These are phyloP conservation scores for Haplographium delicatum DNA, from an alignment of 495 filamentous ascomycete species.

Conservation along the genomic window DNA sequence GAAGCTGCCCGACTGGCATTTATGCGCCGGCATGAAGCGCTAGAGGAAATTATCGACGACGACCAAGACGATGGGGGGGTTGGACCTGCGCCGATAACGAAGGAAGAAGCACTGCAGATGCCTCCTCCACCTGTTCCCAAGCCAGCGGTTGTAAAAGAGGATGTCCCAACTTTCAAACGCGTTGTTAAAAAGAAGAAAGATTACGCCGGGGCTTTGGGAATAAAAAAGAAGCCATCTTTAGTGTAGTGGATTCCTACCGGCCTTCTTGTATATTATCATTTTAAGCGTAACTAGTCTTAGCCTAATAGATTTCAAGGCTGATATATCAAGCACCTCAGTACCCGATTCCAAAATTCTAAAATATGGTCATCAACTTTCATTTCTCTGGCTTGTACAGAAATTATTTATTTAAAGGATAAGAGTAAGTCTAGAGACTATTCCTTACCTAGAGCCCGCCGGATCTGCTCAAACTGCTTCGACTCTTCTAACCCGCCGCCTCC, in stretches of 20 bases:
- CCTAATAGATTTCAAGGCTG: not conserved
- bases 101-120: constrained; percentile 27
- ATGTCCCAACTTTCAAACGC: constrained; percentile 58
- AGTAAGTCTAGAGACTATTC: too few relatives aligned
- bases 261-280: too few relatives aligned
- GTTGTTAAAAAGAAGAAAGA: constrained; percentile 83
- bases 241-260: constrained; percentile 28
- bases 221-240: constrained; percentile 76
- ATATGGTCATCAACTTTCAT: too few relatives aligned
- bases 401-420: too few relatives aligned
- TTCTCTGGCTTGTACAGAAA: too few relatives aligned
- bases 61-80: constrained; percentile 25
- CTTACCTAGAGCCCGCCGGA: too few relatives aligned
- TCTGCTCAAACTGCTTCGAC: not conserved
- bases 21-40: constrained; percentile 40
- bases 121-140: constrained; percentile 37
- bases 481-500: constrained; percentile 59
- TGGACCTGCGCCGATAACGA: constrained; percentile 27
- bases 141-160: not conserved
- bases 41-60: constrained; percentile 40
- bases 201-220: constrained; percentile 64
- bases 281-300: not conserved
- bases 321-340: too few relatives aligned
- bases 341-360: too few relatives aligned
- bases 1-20: constrained; percentile 80